Evolutionary conservation across 768 basidiomycete species (phyloP), one percentile per base, ranked within the genome.

Genomic region (Hebeloma cylindrosporum): DNA sequence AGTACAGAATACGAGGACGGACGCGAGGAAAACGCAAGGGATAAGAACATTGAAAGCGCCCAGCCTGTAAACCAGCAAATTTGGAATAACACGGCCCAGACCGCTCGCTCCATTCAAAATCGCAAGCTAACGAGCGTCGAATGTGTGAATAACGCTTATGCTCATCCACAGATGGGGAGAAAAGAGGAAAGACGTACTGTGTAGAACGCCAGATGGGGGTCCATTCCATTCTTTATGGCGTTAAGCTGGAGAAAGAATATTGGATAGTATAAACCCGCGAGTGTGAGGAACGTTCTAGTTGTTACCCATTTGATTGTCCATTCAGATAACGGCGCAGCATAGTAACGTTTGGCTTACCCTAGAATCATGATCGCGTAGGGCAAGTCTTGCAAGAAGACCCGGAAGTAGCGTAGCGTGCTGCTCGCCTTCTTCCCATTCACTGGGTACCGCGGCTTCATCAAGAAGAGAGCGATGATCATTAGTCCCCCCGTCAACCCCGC

Each of bases 211-310:
- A 83, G 63, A n/a, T 58, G 62, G 7, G 68, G 57, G 11, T 64
- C 58, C 28, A 78, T 65, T 1, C 73, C 72, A 43, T 77, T 77
- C 37, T 67, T 60, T 21, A 76, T 64, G 1, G 79, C 69, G 45
- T 77, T 72, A 9, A 82, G 58, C 50, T 83, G 82, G 5, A 82
- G 52, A 54, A 77, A 83, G 60, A 79, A 82, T 13, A 78, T 63
- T 0, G 79, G 78, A 34, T 69, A 77, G 47, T 69, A 79, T 23
- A 77, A 53, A 2, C 72, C 74, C 1, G 58, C 50, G 4, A 69
- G 54, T 11, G 68, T 64, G 30, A 65, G 52, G 8, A 66, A 50
- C 8, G 68, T 66, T 22, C 70, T 73, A 40, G 36, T 34, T 23
- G 32, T 40, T 26, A 26, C 13, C 20, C 14, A 33, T 20, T 20